Evolutionary conservation across 78 protist species (phyloP), one percentile per base, ranked within the genome.

Genomic region (Chrysochromulina tobinii): DNA sequence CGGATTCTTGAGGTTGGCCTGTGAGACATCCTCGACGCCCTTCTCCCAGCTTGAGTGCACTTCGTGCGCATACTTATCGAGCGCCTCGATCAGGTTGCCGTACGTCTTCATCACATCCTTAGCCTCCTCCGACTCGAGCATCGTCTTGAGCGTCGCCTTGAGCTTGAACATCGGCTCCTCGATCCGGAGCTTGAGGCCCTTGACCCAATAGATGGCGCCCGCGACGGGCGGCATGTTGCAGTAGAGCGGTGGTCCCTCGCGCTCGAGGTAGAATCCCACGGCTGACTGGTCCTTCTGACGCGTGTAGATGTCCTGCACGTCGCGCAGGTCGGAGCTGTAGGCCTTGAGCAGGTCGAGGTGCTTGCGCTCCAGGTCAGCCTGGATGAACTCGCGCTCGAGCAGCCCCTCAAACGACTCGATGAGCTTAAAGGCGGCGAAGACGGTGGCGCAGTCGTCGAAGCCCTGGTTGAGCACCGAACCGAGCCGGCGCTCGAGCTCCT

Each of bases 401-500:
- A 95, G 58, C 27, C 94, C 95, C 54, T 94, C 95, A 88, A 95
- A 95, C 14, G 92, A 11, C 51, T 96, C 97, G 51, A 95, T 50
- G 38, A 94, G 88, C 68, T 94, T 89, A 93, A 95, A 95, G 23
- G 91, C 68, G 58, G 64, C 61, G 8, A 59, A 55, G 25, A 94
- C 53, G 12, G 97, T 87, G 54, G 1, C 57, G 79, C 83, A 25
- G 92, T 92, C 95, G n/a, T 93, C 95, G 79, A 94, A 91, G 66
- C 89, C 87, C 61, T 88, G 84, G 48, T 27, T n/a, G 27, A 92
- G 55, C 58, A 92, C 83, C 3, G 88, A 59, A 59, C 73, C 94
- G 17, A 92, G 91, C 15, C 91, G 58, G 15, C 92, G 73, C 81
- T 92, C 94, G 51, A 92, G 88, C 89, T 92, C 85, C 57, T 23